Percentiles rank a stretch among this genome's conserved stretches.
Evolutionary conservation across 129 eudicot genomes (phyloP).

Genomic region (Helianthus tuberosus): DNA sequence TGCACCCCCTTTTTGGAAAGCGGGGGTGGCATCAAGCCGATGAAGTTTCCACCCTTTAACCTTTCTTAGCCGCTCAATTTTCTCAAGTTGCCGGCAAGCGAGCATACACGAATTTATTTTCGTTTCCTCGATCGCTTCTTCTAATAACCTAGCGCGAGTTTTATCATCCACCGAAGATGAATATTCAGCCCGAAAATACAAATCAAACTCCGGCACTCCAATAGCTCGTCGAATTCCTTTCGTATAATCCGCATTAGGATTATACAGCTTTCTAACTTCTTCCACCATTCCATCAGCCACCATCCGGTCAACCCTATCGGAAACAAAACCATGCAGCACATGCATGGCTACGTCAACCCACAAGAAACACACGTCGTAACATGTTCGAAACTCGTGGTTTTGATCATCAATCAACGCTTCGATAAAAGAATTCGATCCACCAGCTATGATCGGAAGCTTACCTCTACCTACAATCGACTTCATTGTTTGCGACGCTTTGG

Average conservation of each 20-base stretch:
- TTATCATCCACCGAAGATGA: constrained; percentile 23
- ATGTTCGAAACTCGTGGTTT: constrained; percentile 42
- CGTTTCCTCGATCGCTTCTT: constrained; percentile 53
- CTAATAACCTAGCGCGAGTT: constrained; percentile 38
- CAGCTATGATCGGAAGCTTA: constrained; percentile 80
- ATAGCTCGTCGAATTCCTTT: constrained; percentile 74
- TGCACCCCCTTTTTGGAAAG: constrained; percentile 44
- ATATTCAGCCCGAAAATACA: constrained; percentile 53
- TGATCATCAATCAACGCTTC: constrained; percentile 61
- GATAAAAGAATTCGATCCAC: constrained; percentile 89
- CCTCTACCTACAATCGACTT: constrained; percentile 58
- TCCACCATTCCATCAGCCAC: constrained; percentile 67
- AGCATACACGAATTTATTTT: constrained; percentile 65
- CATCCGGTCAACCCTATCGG: constrained; percentile 79
- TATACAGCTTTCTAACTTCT: constrained; percentile 58
- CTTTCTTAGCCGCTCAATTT: constrained; percentile 55
- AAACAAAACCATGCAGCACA: constrained; percentile 50
- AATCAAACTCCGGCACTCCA: constrained; percentile 80
- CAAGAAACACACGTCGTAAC: constrained; percentile 75
- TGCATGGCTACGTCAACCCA: constrained; percentile 89
- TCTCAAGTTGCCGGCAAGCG: constrained; percentile 57
- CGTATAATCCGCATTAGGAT: constrained; percentile 66
- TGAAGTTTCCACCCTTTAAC: constrained; percentile 68
- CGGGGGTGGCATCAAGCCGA: constrained; percentile 76
- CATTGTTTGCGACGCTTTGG: constrained; percentile 57